phyloP scores from a whole-genome alignment of 169 alveolate genomes.

The Neospora caninum region DNA sequence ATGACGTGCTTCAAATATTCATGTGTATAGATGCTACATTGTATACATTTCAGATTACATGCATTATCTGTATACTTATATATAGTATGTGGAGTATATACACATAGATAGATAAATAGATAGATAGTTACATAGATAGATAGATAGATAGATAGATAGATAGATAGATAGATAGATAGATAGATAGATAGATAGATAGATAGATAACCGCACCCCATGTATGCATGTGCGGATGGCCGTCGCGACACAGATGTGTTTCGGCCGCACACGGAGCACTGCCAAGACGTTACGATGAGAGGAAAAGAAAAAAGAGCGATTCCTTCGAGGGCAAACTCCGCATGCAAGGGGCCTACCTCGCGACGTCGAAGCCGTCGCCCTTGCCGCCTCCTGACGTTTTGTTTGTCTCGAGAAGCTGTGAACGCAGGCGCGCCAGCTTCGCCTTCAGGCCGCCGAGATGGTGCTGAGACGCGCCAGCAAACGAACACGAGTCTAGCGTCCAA shows the following conservation, averaged over 20 bases:
- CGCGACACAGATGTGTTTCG: no score
- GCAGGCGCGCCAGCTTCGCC: constrained; percentile 96
- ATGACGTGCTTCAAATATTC: no score
- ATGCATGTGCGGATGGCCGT: no score
- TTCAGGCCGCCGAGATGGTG: constrained; percentile 96
- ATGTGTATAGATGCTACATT: no score
- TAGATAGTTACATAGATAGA: not conserved
- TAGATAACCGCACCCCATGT: no score
- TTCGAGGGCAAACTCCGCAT: no score
- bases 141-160: not conserved
- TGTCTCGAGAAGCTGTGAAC: constrained; percentile 88
- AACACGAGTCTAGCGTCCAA: no score
- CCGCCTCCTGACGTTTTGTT: constrained; percentile 84
- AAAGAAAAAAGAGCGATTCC: no score
- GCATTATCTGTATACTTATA: not conserved
- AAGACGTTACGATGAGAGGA: no score
- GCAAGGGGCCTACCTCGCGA: constrained; percentile 53
- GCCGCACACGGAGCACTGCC: no score
- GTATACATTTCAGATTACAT: no score
- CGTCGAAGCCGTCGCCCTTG: constrained; percentile 94
- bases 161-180: not conserved
- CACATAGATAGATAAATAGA: not conserved
- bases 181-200: not conserved
- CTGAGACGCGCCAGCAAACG: constrained; percentile 26
- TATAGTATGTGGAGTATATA: constrained; percentile 1